phyloP scores from a whole-genome alignment of 768 basidiomycete genomes.

The Kwoniella sp. region DNA sequence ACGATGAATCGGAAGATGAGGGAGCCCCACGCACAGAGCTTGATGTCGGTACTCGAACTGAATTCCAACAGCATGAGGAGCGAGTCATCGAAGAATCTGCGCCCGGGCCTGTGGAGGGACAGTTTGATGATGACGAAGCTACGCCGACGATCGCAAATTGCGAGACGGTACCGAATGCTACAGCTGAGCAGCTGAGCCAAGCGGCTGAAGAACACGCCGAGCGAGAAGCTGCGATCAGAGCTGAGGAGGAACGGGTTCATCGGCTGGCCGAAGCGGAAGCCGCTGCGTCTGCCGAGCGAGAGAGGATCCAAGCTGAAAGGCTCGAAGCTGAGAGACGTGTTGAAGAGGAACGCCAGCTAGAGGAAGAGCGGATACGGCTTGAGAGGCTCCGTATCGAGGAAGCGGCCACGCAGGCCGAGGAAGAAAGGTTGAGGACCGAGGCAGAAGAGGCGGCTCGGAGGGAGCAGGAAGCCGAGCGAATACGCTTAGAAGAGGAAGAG shows the following conservation, averaged over 20 bases:
- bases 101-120: background rate
- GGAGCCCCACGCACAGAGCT: background rate
- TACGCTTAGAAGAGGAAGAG: conserved; percentile 11
- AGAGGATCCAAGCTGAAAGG: conserved; percentile 20
- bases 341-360: conserved; percentile 16
- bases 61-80: background rate
- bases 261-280: conserved; percentile 11
- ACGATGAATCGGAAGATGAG: conserved; percentile 37
- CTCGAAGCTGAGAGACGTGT: conserved; percentile 5
- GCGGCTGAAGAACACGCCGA: conserved; percentile 16
- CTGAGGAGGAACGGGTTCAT: conserved; percentile 8
- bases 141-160: conserved; percentile 6
- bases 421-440: conserved; percentile 15
- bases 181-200: conserved; percentile 14
- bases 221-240: conserved; percentile 15
- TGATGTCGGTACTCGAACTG: background rate
- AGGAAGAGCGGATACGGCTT: conserved; percentile 12
- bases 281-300: conserved; percentile 4
- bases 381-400: conserved; percentile 14
- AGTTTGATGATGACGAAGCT: background rate
- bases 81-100: background rate
- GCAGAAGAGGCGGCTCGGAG: conserved; percentile 16
- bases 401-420: conserved; percentile 15
- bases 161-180: background rate
- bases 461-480: conserved; percentile 19